Conservation (phyloP, 371 early-diverging fungal genomes). For the Rhizomucor pusillus region DNA sequence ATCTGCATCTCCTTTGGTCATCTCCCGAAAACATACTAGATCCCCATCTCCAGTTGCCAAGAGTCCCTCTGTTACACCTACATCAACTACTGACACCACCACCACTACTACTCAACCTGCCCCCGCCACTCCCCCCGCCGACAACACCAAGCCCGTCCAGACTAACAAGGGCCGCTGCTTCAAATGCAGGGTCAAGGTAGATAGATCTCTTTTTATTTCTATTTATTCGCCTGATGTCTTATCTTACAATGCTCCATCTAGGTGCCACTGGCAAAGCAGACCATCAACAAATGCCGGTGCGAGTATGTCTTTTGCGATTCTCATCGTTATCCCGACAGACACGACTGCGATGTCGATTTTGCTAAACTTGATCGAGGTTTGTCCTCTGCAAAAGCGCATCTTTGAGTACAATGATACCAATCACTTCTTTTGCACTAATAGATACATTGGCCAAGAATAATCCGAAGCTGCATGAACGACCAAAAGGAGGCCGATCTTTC, state of each 20-base stretch:
- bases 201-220: too few species aligned
- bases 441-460: conserved; percentile 74
- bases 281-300: conserved; percentile 80
- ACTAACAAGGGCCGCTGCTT: conserved; percentile 75
- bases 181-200: conserved; percentile 69
- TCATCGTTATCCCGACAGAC: conserved; percentile 74
- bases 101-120: conserved; percentile 5
- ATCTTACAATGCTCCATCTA: conserved; percentile 5
- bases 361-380: conserved; percentile 57
- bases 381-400: conserved; percentile 5
- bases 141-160: conserved; percentile 45
- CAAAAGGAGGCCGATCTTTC: conserved; percentile 75
- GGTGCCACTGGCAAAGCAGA: conserved; percentile 80
- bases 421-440: conserved; percentile 12
- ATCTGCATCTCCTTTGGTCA: too few species aligned
- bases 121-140: neutral
- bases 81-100: conserved; percentile 4
- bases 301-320: conserved; percentile 78
- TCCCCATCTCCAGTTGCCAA: neutral
- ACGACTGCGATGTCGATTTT: conserved; percentile 79
- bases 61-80: conserved; percentile 8
- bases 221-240: neutral
- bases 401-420: neutral
- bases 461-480: conserved; percentile 74
- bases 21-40: neutral